Percentiles rank a stretch among this genome's conserved stretches.
Evolutionary conservation across 768 basidiomycete species (phyloP).

Genomic region (Podaxis pistillaris): DNA sequence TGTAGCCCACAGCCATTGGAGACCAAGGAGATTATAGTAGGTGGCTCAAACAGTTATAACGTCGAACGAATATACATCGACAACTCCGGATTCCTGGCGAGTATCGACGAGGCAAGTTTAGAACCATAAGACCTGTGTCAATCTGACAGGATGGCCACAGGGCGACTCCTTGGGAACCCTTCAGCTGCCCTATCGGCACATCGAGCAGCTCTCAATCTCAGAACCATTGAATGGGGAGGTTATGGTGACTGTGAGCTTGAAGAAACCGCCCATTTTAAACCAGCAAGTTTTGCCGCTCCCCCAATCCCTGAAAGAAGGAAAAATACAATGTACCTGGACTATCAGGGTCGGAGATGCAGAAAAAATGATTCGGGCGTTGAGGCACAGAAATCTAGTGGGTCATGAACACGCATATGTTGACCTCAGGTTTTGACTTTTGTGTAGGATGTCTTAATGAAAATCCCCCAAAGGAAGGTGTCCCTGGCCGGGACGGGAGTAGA

Average conservation of each 20-base stretch:
- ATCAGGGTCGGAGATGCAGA: constrained; percentile 31
- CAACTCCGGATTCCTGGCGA: constrained; percentile 46
- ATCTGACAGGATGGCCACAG: constrained; percentile 23
- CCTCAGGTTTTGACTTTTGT: not conserved
- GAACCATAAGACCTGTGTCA: constrained; percentile 1
- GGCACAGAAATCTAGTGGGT: constrained; percentile 47
- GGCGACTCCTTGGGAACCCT: constrained; percentile 53
- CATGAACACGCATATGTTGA: not conserved
- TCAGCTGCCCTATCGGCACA: constrained; percentile 37
- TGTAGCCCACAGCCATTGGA: constrained; percentile 61
- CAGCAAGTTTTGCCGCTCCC: constrained; percentile 20
- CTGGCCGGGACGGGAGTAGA: constrained; percentile 8
- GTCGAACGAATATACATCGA: constrained; percentile 54
- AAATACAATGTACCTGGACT: constrained; percentile 33
- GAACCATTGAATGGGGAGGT: constrained; percentile 22
- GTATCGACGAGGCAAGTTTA: constrained; percentile 38
- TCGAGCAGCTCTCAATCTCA: constrained; percentile 25
- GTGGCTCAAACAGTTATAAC: constrained; percentile 28
- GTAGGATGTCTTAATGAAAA: constrained; percentile 12
- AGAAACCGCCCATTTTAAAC: constrained; percentile 37
- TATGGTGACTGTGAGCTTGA: constrained; percentile 30
- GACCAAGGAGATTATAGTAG: constrained; percentile 36
- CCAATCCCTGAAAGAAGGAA: constrained; percentile 10
- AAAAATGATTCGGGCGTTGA: constrained; percentile 41
- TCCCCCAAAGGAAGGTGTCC: constrained; percentile 15